Evolutionary conservation across 768 basidiomycete species (phyloP).

Genomic region (Boletus sensibilis): DNA sequence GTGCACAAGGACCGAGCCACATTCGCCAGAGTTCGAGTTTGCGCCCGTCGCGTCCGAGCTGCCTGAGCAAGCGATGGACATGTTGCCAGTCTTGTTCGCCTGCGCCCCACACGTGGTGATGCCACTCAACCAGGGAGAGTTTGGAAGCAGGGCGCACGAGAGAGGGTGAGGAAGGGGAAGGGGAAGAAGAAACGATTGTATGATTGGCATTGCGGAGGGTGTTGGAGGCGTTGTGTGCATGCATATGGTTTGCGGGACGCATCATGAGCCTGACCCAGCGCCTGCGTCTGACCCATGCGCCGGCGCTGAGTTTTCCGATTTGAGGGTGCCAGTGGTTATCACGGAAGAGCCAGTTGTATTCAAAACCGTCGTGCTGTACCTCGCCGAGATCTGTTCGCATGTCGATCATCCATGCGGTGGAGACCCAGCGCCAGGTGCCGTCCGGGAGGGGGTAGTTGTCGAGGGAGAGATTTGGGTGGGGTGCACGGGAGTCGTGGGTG

Average conservation of each 20-base stretch:
- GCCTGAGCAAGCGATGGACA: conserved; percentile 51
- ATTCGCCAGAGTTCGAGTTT: conserved; percentile 73
- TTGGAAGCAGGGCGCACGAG: conserved; percentile 17
- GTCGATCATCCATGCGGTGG: conserved; percentile 82
- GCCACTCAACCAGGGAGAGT: conserved; percentile 9
- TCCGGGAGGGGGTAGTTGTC: conserved; percentile 72
- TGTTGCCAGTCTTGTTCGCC: conserved; percentile 60
- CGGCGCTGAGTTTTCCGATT: conserved; percentile 57
- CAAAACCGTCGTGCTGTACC: conserved; percentile 81
- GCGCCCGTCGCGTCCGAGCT: conserved; percentile 61
- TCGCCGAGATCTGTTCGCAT: conserved; percentile 76
- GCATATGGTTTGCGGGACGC: conserved; percentile 46
- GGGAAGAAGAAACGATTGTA: not conserved
- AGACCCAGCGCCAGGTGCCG: conserved; percentile 81
- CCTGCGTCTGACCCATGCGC: conserved; percentile 74
- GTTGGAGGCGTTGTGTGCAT: not conserved
- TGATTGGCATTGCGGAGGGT: not conserved
- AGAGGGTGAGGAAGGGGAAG: conserved; percentile 10
- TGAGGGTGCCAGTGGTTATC: conserved; percentile 62
- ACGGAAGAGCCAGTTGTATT: conserved; percentile 82
- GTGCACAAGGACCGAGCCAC: conserved; percentile 55
- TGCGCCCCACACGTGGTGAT: conserved; percentile 52
- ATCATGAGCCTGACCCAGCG: conserved; percentile 88
- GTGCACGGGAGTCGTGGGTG: conserved; percentile 36
- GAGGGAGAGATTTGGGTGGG: conserved; percentile 57